A percentile compares a stretch with the other conserved stretches of the same genome.
phyloP scores from a whole-genome alignment of 805 yeast species.

The Schwanniomyces yamadae region DNA sequence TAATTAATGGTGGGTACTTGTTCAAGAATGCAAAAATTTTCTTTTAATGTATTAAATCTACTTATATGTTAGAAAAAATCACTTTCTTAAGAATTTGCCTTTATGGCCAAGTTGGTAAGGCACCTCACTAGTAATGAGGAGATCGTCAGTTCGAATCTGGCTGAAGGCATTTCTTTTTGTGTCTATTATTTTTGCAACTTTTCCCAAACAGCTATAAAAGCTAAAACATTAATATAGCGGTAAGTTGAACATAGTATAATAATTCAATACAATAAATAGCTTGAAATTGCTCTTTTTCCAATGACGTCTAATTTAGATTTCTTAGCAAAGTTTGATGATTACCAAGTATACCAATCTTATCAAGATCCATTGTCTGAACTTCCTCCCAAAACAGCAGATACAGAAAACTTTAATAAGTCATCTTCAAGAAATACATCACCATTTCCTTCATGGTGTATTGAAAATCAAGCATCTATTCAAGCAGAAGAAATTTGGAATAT shows the following conservation, averaged over 20 bases:
- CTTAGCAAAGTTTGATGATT: slow-evolving; percentile 4
- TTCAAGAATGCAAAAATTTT: too few relatives aligned
- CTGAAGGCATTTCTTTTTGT: slow-evolving; percentile 11
- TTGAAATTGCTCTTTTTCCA: too few relatives aligned
- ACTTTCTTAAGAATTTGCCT: too few relatives aligned
- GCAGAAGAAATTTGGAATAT: slow-evolving; percentile 57
- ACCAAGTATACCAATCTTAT: slow-evolving; percentile 4
- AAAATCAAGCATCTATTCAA: slow-evolving; percentile 21
- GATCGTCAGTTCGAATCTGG: slow-evolving; percentile 15
- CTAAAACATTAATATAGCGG: too few relatives aligned
- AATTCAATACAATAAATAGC: too few relatives aligned
- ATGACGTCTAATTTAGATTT: too few relatives aligned
- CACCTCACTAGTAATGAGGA: slow-evolving; percentile 15
- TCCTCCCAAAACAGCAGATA: not conserved
- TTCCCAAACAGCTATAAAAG: too few relatives aligned
- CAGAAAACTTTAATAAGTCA: not conserved
- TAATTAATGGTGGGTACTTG: too few relatives aligned
- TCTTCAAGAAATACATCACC: not conserved
- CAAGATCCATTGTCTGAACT: slow-evolving; percentile 4
- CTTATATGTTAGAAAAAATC: too few relatives aligned
- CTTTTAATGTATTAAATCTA: too few relatives aligned
- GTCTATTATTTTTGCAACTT: too few relatives aligned
- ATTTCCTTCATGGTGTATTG: slow-evolving; percentile 24
- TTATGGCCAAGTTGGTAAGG: slow-evolving; percentile 15
- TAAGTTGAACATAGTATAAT: too few relatives aligned